Evolutionary conservation across 495 filamentous ascomycete genomes (phyloP), one percentile per base, ranked within the genome.

Genomic region (Stereocaulon alpinum): DNA sequence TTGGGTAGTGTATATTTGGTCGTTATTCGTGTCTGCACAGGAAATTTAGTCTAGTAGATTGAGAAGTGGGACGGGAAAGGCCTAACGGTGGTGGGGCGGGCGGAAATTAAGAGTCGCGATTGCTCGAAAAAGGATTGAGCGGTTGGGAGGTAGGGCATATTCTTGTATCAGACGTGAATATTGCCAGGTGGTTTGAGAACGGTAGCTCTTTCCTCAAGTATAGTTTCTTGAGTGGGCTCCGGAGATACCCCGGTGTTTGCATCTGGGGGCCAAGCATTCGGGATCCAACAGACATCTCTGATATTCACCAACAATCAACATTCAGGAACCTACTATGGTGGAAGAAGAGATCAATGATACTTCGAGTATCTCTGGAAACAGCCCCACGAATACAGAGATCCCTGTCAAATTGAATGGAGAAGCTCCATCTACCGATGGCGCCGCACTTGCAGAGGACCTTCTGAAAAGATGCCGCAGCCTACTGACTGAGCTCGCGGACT

Each of bases 1-100:
- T 65, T 48, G 66, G 65, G 77, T 77, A 90, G 77, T 74, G 75
- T 80, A 81, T 94, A 95, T 77, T 86, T 88, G 64, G 88, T 90
- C 69, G 87, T 90, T 72, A 93, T 86, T 64, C 82, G 74, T 22
- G 89, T 88, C 89, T 93, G 66, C 29, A 12, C n/a, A 18, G 2
- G 43, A 37, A 32, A 59, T 17, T 40, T n/a, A 41, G 48, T 62
- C 42, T 53, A 56, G 60, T 41, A 37, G 63, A 59, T 59, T 42
- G 45, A 55, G 60, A 24, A 42, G 41, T 9, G 27, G 54, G 15
- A 27, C 3, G 17, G 4, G 27, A 43, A 44, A 51, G 42, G 22
- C 69, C 78, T 60, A 79, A 86, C 84, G 12, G 80, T 80, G 11
- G 80, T 80, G 7, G 84, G 84, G 48, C 82, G 81, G 52, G 84